phyloP scores from a whole-genome alignment of 768 basidiomycete genomes.

The Boletus subcaerulescens region DNA sequence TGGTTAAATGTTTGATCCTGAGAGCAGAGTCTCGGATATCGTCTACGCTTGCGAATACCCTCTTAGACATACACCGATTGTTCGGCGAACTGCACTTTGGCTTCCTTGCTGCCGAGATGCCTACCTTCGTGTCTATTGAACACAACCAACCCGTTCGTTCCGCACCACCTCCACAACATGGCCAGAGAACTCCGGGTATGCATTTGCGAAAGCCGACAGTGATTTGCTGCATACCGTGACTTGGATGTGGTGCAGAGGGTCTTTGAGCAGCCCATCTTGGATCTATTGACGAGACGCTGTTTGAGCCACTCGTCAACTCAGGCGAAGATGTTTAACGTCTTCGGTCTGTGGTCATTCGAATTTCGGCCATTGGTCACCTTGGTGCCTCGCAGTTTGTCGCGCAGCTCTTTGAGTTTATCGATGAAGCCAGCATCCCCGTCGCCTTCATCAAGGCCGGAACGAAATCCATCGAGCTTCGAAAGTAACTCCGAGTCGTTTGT shows the following conservation, averaged over 20 bases:
- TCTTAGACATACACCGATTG: constrained; percentile 67
- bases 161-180: constrained; percentile 46
- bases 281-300: constrained; percentile 46
- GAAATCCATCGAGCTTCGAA: too few species aligned
- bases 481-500: too few species aligned
- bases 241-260: constrained; percentile 65
- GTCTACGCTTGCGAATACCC: too few species aligned
- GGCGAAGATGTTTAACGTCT: constrained; percentile 43
- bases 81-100: constrained; percentile 67
- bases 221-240: constrained; percentile 73
- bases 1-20: too few species aligned
- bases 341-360: background rate
- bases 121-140: constrained; percentile 69
- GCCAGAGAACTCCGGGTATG: constrained; percentile 51
- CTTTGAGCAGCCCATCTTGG: constrained; percentile 60
- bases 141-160: constrained; percentile 52
- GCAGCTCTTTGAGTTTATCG: too few species aligned
- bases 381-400: too few species aligned
- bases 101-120: constrained; percentile 58
- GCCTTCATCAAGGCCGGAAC: too few species aligned
- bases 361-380: too few species aligned
- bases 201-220: constrained; percentile 60
- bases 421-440: too few species aligned
- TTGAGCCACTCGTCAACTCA: constrained; percentile 58
- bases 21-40: too few species aligned